A percentile compares a stretch with the other conserved stretches of the same genome.
phyloP scores from a whole-genome alignment of 169 alveolate genomes.

The Plasmodium gonderi region DNA sequence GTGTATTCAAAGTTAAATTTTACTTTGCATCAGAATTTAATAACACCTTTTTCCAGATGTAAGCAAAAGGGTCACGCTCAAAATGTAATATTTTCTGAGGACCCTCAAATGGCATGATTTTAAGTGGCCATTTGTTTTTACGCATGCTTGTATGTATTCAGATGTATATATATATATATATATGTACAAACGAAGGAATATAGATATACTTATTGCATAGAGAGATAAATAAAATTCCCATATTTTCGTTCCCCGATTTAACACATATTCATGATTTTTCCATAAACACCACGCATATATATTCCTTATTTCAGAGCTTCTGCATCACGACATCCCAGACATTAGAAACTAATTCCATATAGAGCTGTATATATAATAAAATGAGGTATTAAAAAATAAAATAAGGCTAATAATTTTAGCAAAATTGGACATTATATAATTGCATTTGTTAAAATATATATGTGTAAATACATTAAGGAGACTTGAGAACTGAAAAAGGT shows the following conservation, averaged over 20 bases:
- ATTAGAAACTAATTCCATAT: neutral
- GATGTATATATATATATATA: no score
- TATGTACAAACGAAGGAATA: neutral
- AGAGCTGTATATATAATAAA: neutral
- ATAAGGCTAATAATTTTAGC: neutral
- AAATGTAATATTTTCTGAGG: neutral
- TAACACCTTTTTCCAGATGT: neutral
- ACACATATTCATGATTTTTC: neutral
- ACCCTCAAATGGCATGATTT: neutral
- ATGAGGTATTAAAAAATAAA: neutral
- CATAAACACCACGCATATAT: neutral
- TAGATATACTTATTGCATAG: neutral
- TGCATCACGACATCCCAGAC: neutral
- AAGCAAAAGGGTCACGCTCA: neutral
- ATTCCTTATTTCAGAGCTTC: neutral
- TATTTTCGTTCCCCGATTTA: neutral
- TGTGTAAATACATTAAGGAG: neutral
- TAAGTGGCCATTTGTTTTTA: neutral
- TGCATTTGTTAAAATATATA: neutral
- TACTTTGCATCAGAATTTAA: neutral
- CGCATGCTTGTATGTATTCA: neutral
- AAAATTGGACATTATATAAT: neutral
- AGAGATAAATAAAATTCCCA: neutral
- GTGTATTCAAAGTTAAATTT: neutral
- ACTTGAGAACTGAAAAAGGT: no score